A percentile compares a stretch with the other conserved stretches of the same genome.
These are phyloP conservation scores for Guillardia theta DNA, from an alignment of 78 protist genomes.

Conservation along the genomic window DNA sequence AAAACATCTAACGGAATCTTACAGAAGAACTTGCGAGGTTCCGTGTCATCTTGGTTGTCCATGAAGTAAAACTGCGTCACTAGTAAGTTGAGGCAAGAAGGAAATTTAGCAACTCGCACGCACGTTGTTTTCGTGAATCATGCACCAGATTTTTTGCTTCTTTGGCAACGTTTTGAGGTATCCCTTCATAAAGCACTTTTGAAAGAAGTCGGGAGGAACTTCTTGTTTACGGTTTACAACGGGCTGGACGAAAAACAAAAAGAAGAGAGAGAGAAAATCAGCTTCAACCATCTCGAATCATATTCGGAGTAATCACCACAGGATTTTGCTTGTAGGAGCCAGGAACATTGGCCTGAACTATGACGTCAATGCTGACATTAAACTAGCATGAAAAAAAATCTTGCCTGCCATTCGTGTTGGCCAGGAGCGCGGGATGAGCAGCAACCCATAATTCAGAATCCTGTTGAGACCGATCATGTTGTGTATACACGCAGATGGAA, in stretches of 20 bases:
- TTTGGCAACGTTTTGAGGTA: background rate
- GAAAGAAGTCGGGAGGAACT: background rate
- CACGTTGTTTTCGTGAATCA: background rate
- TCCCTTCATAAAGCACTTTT: background rate
- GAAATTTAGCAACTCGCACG: background rate
- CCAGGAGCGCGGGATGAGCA: background rate
- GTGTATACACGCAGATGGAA: too few species aligned
- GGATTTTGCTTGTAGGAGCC: conserved; percentile 3
- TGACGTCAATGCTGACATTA: background rate
- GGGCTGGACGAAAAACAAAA: background rate
- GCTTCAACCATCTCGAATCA: background rate
- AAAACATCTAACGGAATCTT: background rate
- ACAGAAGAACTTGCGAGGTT: conserved; percentile 22
- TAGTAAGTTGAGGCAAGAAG: background rate
- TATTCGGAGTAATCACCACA: background rate
- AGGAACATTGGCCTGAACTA: background rate
- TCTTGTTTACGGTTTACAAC: background rate
- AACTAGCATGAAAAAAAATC: background rate
- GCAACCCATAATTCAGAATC: background rate
- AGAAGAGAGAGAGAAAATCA: background rate
- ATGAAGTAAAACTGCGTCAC: background rate
- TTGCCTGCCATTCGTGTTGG: background rate
- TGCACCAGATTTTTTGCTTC: background rate
- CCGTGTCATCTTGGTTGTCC: background rate
- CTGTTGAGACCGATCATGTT: too few species aligned